phyloP scores from a whole-genome alignment of 345 rosid genomes.

The Linum trigynum region DNA sequence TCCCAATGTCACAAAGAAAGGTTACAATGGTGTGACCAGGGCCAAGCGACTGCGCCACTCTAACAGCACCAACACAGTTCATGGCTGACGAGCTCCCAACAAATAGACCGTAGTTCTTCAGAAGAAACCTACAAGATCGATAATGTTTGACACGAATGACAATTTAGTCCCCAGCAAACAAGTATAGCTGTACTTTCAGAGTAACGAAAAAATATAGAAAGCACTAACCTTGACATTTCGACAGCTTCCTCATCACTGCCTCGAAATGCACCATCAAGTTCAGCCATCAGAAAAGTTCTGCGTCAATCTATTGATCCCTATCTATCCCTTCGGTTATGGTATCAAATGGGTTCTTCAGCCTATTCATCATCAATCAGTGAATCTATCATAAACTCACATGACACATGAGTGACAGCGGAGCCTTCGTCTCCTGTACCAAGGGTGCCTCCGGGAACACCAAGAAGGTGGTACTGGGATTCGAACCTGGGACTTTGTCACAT shows the following conservation, averaged over 20 bases:
- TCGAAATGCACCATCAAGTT: constrained; percentile 80
- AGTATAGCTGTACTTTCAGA: neutral
- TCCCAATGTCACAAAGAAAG: constrained; percentile 84
- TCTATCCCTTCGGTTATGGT: constrained; percentile 78
- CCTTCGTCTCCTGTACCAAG: too few relatives aligned
- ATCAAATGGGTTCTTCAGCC: constrained; percentile 85
- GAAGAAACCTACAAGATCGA: constrained; percentile 48
- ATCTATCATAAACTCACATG: too few relatives aligned
- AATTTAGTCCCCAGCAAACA: neutral
- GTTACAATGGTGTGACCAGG: constrained; percentile 90
- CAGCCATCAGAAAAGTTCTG: constrained; percentile 68
- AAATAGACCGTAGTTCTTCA: constrained; percentile 87
- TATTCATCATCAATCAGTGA: too few relatives aligned
- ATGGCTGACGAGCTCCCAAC: constrained; percentile 95
- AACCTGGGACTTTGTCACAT: too few relatives aligned
- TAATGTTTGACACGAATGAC: neutral
- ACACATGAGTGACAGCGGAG: too few relatives aligned
- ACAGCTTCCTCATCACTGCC: constrained; percentile 92
- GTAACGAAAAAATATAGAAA: neutral
- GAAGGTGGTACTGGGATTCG: too few relatives aligned
- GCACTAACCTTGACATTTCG: constrained; percentile 81
- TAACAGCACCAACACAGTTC: constrained; percentile 89
- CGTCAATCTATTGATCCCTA: constrained; percentile 81
- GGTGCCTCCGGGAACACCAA: too few relatives aligned
- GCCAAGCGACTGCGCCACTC: constrained; percentile 67